phyloP scores from a whole-genome alignment of 352 stramenopile genomes.

The Phytophthora macrochlamydospora region DNA sequence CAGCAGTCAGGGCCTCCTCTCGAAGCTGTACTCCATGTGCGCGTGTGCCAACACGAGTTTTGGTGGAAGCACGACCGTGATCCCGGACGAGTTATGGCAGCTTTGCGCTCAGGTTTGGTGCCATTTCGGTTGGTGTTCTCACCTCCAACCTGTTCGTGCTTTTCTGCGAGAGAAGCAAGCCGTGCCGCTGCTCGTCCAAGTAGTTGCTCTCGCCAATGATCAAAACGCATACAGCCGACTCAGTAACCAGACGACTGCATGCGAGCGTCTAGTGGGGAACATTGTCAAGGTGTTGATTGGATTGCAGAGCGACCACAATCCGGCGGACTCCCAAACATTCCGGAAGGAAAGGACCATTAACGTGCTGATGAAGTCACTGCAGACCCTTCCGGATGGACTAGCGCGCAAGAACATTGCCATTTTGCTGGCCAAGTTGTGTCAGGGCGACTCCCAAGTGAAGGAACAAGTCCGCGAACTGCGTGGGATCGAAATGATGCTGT shows the following conservation, averaged over 20 bases:
- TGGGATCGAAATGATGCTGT: constrained; percentile 84
- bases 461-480: constrained; percentile 57
- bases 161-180: constrained; percentile 47
- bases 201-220: constrained; percentile 38
- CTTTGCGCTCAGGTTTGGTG: constrained; percentile 73
- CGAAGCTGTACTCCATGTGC: constrained; percentile 39
- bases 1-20: constrained; percentile 22
- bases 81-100: constrained; percentile 53
- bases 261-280: constrained; percentile 68
- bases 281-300: constrained; percentile 71
- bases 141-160: constrained; percentile 28
- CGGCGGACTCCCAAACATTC: constrained; percentile 25
- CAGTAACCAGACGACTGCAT: constrained; percentile 24
- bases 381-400: constrained; percentile 50
- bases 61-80: constrained; percentile 2
- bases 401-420: constrained; percentile 83
- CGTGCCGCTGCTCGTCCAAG: constrained; percentile 44
- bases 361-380: constrained; percentile 50
- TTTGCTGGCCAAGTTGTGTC: constrained; percentile 73
- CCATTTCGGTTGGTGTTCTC: constrained; percentile 66
- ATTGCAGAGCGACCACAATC: constrained; percentile 33
- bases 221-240: constrained; percentile 26
- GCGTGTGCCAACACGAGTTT: constrained; percentile 29
- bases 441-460: constrained; percentile 53
- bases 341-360: constrained; percentile 29